Evolutionary conservation across 2,329 filamentous ascomycete species (phyloP), one percentile per base, ranked within the genome.

Genomic region (Saccharata proteae): DNA sequence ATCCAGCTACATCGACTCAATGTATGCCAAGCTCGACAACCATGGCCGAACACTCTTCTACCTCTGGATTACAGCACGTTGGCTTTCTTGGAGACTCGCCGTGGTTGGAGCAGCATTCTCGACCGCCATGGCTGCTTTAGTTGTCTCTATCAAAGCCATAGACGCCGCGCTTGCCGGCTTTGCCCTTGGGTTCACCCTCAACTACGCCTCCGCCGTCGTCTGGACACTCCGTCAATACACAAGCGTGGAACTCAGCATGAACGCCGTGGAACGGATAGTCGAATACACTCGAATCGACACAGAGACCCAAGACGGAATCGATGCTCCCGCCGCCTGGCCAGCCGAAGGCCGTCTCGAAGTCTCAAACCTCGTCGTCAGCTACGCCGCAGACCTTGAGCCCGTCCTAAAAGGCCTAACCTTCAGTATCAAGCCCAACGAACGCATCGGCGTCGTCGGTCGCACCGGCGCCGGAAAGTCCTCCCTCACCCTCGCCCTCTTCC

Each of bases 401-500:
- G 77, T 85, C 0, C 60, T 86, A 2, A 80, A 72, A 48, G 75
- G 74, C 0, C 59, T 86, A 12, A 73, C 63, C 2, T 85, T 88
- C 52, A 59, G 56, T 10, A 68, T 84, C 9, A 63, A 73, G 23
- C 64, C 69, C 33, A 78, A 77, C 40, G 72, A 85, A 54, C 64
- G 80, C 10, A 59, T 86, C 48, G 26, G 45, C 45, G 5, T 46
- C 41, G 74, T 86, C 4, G 81, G 81, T 8, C 71, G 81, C 11
- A 86, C 81, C 0, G 80, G 80, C 3, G 80, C 80, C 0, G 80
- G 80, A 35, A 86, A 86, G 54, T 82, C 77, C 0, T 80, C 77
- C 0, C 56, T 86, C 14, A 83, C 80, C 0, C 61, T 85, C 2
- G 79, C 80, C 0, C 59, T 86, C 1, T 85, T 86, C 65, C 75